Conservation (phyloP, 2,329 filamentous ascomycete species). For the Hypoxylon sp. region DNA sequence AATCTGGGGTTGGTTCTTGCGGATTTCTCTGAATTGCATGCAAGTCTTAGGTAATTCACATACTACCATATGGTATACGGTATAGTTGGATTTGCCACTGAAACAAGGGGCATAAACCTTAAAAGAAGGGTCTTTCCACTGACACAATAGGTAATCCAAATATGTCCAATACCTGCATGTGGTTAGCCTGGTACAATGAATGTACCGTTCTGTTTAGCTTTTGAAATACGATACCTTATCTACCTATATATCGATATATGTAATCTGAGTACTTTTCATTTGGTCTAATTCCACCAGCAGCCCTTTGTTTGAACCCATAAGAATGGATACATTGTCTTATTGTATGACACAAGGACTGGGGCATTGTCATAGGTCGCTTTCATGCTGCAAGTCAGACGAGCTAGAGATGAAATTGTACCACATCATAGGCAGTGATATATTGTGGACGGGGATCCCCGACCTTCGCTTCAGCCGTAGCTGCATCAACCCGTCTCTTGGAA, state of each 20-base stretch:
- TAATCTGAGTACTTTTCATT: background rate
- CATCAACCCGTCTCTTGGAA: slow-evolving; percentile 29
- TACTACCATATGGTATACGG: background rate
- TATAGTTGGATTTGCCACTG: background rate
- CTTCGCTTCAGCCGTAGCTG: slow-evolving; percentile 34
- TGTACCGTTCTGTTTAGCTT: background rate
- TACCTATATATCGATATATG: too few relatives aligned
- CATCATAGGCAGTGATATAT: slow-evolving; percentile 13
- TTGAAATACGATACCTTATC: background rate
- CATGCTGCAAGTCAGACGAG: slow-evolving; percentile 43
- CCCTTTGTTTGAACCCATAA: slow-evolving; percentile 13
- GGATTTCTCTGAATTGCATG: background rate
- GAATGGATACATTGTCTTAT: slow-evolving; percentile 10
- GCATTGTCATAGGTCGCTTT: slow-evolving; percentile 37
- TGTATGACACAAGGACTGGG: slow-evolving; percentile 1
- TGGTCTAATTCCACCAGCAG: background rate
- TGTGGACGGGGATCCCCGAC: slow-evolving; percentile 45
- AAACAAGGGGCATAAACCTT: slow-evolving; percentile 37
- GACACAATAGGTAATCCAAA: slow-evolving; percentile 12
- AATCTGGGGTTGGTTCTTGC: slow-evolving; percentile 9
- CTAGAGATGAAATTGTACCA: slow-evolving; percentile 23
- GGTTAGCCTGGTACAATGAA: background rate
- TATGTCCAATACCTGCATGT: background rate
- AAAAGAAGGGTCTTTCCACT: slow-evolving; percentile 35
- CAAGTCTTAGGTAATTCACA: background rate